phyloP scores from a whole-genome alignment of 805 yeast species.

The Candida insectalens region DNA sequence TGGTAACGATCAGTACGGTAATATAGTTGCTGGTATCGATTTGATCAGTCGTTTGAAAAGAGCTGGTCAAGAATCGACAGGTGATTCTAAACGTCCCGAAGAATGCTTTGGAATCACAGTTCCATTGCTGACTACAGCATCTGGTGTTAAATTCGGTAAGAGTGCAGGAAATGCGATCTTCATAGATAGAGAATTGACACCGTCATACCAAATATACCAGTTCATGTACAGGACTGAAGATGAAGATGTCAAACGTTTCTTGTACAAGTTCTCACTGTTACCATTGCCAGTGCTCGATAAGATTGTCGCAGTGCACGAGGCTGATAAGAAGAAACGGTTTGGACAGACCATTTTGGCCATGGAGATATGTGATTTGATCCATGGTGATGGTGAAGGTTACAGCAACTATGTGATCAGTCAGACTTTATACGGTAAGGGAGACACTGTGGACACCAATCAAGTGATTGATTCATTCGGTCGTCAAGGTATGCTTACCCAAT shows the following conservation, averaged over 20 bases:
- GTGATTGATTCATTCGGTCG: slow-evolving; percentile 45
- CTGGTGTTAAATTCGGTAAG: slow-evolving; percentile 92
- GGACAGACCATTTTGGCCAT: slow-evolving; percentile 76
- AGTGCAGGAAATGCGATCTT: slow-evolving; percentile 96
- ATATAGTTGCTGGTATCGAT: slow-evolving; percentile 92
- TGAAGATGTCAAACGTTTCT: slow-evolving; percentile 56
- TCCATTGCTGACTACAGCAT: slow-evolving; percentile 78
- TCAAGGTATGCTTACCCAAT: slow-evolving; percentile 42
- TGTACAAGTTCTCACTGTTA: slow-evolving; percentile 71
- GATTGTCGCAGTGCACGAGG: slow-evolving; percentile 41
- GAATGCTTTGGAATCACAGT: slow-evolving; percentile 73
- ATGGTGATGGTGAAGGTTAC: slow-evolving; percentile 70
- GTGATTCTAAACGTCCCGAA: neutral
- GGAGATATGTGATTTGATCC: slow-evolving; percentile 81
- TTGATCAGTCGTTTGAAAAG: slow-evolving; percentile 51
- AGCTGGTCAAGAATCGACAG: slow-evolving; percentile 4
- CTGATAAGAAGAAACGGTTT: slow-evolving; percentile 50
- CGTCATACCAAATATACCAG: slow-evolving; percentile 78
- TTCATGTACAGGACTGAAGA: slow-evolving; percentile 75
- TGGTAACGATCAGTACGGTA: slow-evolving; percentile 98
- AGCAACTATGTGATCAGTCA: slow-evolving; percentile 60
- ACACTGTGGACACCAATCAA: slow-evolving; percentile 35
- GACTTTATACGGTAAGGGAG: slow-evolving; percentile 37
- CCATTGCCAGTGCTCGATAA: slow-evolving; percentile 51
- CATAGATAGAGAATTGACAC: slow-evolving; percentile 63